Evolutionary conservation across 73 alveolate species (phyloP).

Genomic region (Paraurostyla sp.): DNA sequence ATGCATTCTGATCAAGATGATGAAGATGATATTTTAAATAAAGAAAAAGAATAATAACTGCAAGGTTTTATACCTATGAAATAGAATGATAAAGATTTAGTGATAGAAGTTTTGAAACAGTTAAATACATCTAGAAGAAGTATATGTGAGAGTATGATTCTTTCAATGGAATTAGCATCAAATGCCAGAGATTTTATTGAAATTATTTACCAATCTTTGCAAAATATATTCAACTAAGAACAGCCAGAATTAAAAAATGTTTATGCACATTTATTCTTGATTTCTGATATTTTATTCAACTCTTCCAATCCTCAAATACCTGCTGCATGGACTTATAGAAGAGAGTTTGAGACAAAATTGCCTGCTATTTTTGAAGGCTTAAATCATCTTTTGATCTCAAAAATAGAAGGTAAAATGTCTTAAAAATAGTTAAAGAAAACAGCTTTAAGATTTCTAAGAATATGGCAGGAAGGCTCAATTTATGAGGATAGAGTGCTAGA

Average conservation of each 20-base stretch:
- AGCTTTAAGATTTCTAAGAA: conserved; percentile 45
- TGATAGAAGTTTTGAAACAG: neutral
- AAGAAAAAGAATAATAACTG: neutral
- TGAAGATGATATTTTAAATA: neutral
- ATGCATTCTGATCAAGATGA: conserved; percentile 10
- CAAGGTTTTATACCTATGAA: conserved; percentile 29
- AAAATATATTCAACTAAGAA: too few relatives aligned
- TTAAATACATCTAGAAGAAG: neutral
- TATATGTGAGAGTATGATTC: conserved; percentile 56
- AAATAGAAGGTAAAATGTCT: conserved; percentile 58
- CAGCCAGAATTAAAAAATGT: conserved; percentile 2
- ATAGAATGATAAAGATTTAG: neutral
- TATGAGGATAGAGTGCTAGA: conserved; percentile 64
- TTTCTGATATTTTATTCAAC: conserved; percentile 81
- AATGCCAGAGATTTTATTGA: conserved; percentile 47
- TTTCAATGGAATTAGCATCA: conserved; percentile 39
- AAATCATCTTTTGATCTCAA: conserved; percentile 20
- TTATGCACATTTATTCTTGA: conserved; percentile 64
- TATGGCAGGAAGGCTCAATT: conserved; percentile 77
- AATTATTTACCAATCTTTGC: too few relatives aligned
- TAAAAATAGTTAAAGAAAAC: conserved; percentile 54
- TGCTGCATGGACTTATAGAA: conserved; percentile 80
- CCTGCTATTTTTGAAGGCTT: conserved; percentile 71
- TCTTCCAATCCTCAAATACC: conserved; percentile 72
- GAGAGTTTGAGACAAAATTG: conserved; percentile 77